These are phyloP conservation scores for Candida pseudoglaebosa DNA, from an alignment of 805 yeast genomes.

Conservation along the genomic window DNA sequence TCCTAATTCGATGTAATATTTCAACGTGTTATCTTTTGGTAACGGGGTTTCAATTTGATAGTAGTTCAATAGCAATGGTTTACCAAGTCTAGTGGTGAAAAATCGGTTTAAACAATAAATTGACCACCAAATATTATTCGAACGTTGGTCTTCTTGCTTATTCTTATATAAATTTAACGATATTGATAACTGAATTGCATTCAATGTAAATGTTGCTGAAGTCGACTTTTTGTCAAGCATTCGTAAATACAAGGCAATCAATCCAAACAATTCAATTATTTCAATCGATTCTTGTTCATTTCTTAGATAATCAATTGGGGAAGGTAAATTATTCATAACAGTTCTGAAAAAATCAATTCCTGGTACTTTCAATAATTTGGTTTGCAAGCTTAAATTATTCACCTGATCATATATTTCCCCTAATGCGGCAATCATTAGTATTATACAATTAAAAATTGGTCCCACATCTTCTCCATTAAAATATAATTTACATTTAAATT, in stretches of 20 bases:
- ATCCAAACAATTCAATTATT: slow-evolving; percentile 21
- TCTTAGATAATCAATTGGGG: slow-evolving; percentile 15
- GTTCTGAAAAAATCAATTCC: slow-evolving; percentile 19
- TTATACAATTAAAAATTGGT: slow-evolving; percentile 14
- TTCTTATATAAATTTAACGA: slow-evolving; percentile 23
- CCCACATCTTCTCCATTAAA: slow-evolving; percentile 12
- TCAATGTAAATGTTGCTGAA: slow-evolving; percentile 19
- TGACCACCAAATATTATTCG: slow-evolving; percentile 21
- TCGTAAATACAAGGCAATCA: slow-evolving; percentile 20
- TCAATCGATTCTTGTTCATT: slow-evolving; percentile 13
- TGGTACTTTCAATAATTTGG: slow-evolving; percentile 12
- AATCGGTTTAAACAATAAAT: slow-evolving; percentile 24
- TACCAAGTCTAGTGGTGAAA: slow-evolving; percentile 21
- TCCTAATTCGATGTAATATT: slow-evolving; percentile 20
- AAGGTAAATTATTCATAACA: slow-evolving; percentile 18
- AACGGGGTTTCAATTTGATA: slow-evolving; percentile 15
- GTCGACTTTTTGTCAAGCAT: slow-evolving; percentile 25
- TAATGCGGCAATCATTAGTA: slow-evolving; percentile 19
- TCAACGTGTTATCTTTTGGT: slow-evolving; percentile 10
- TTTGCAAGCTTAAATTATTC: slow-evolving; percentile 9
- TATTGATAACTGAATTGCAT: slow-evolving; percentile 24
- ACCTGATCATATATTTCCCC: slow-evolving; percentile 19
- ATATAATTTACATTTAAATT: slow-evolving; percentile 9
- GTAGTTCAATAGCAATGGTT: slow-evolving; percentile 18
- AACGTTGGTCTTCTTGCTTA: slow-evolving; percentile 5